Base-by-base conservation (phyloP, 768 basidiomycete species). In the Russula sp. region DNA sequence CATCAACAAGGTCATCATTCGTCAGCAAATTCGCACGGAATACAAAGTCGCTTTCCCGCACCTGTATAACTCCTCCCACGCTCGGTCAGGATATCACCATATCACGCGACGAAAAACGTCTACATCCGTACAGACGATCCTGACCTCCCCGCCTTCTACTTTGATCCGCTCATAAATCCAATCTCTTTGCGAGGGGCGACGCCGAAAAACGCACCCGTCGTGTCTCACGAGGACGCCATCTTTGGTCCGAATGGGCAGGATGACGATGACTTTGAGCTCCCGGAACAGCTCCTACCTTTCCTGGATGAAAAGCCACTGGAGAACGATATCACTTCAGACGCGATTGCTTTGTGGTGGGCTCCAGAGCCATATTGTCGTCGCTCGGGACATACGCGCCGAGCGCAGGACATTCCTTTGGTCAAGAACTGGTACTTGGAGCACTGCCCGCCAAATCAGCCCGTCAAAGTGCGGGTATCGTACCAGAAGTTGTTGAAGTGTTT, bases 31-130 rank as follows among this genome's bases (percentile, higher is more conserved):
- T 67, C 85, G 97, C 52, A 98, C 96, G 2, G 97, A 99, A 77
- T 98, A 99, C 83, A 98, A 96, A 75, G 94, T 99, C 57, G 96
- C 95, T 2, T 98, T 98, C 82, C 96, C 97, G 36, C 96, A 99
- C 72, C 83, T 99, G 1, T 99, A 99, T 79, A 99, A 99, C 77
- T 97, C 97, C 82, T 97, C 10, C 97, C 97, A 52, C 91, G 96
- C 36, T 92, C 94, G 28, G 94, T 99, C 61, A 89, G 84, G 59
- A 88, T 99, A 59, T 90, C 92, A 22, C 84, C 89, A 13, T 98
- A 98, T 75, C 97, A 99, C 73, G 80, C 80, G 30, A 92, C 94
- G 28, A 98, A 98, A 81, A 98, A 92, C 74, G 94, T 99, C 58
- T 99, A 98, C 77, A 98, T 99, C 75, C 92, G 95, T 64, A 98